Percentiles rank a stretch among this genome's conserved stretches.
Conservation (phyloP, 2,329 filamentous ascomycete genomes). For the Colletotrichum theobromicola region DNA sequence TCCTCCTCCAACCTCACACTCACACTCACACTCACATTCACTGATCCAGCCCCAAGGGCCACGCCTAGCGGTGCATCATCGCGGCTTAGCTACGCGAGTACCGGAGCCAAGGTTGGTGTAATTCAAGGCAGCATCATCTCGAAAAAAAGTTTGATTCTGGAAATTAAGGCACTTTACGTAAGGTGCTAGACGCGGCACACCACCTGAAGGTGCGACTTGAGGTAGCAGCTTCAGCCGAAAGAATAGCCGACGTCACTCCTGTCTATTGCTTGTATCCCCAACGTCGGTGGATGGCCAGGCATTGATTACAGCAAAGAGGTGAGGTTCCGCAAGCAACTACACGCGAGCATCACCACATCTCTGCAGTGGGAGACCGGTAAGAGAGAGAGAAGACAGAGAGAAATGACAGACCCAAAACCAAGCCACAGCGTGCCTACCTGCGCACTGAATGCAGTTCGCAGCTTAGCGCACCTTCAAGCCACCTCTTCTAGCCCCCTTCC, state of each 20-base stretch:
- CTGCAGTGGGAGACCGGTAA: too few species aligned
- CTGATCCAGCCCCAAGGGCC: neutral
- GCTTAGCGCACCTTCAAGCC: neutral
- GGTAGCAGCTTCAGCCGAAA: neutral
- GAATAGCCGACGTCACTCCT: neutral
- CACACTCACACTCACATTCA: neutral
- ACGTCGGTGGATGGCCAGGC: neutral
- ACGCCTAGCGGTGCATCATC: neutral
- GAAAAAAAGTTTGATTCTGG: neutral
- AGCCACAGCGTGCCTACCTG: conserved; percentile 3
- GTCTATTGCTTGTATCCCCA: neutral
- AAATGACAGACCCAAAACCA: conserved; percentile 2
- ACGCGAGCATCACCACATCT: neutral
- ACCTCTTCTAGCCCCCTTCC: conserved; percentile 1
- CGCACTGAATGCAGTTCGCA: neutral
- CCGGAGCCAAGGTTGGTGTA: neutral
- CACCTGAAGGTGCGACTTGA: neutral
- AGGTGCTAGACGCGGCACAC: neutral
- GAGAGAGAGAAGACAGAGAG: neutral
- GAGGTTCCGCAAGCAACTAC: neutral
- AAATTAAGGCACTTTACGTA: neutral
- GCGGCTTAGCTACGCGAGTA: neutral
- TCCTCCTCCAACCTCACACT: neutral
- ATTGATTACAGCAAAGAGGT: neutral
- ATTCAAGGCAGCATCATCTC: neutral